phyloP scores from a whole-genome alignment of 139 green algal species.

The Zygnema cylindricum region DNA sequence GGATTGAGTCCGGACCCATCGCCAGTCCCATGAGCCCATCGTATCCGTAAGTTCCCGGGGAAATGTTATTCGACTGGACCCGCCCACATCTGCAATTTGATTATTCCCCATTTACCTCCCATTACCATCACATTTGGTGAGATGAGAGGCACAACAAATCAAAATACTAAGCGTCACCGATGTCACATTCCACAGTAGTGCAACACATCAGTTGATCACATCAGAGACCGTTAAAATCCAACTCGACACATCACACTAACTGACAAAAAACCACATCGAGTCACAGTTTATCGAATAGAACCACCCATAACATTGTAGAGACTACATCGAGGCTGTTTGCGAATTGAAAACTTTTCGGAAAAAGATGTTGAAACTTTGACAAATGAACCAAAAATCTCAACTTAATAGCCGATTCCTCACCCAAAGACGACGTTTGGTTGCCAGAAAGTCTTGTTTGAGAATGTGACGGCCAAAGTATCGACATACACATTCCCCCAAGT shows the following conservation, averaged over 20 bases:
- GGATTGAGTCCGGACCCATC: background rate
- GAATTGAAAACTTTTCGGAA: background rate
- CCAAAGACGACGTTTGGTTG: slow-evolving; percentile 15
- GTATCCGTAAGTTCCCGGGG: background rate
- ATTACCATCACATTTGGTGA: background rate
- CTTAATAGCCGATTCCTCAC: no score
- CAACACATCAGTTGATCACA: background rate
- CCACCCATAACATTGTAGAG: background rate
- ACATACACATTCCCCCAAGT: slow-evolving; percentile 8
- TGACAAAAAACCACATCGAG: background rate
- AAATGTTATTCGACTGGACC: background rate
- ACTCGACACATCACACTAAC: background rate
- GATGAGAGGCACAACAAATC: no score
- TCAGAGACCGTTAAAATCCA: background rate
- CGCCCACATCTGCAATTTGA: slow-evolving; percentile 2
- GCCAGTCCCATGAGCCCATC: slow-evolving; percentile 23
- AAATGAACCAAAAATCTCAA: no score
- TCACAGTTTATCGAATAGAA: background rate
- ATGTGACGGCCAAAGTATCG: background rate
- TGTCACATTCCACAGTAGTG: background rate
- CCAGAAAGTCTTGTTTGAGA: background rate
- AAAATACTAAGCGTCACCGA: no score
- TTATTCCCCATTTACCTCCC: background rate
- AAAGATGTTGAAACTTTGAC: background rate
- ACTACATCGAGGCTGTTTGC: background rate